Percentiles rank a stretch among this genome's conserved stretches.
These are phyloP conservation scores for Cicer judaicum DNA, from an alignment of 306 rosid genomes.

Conservation along the genomic window DNA sequence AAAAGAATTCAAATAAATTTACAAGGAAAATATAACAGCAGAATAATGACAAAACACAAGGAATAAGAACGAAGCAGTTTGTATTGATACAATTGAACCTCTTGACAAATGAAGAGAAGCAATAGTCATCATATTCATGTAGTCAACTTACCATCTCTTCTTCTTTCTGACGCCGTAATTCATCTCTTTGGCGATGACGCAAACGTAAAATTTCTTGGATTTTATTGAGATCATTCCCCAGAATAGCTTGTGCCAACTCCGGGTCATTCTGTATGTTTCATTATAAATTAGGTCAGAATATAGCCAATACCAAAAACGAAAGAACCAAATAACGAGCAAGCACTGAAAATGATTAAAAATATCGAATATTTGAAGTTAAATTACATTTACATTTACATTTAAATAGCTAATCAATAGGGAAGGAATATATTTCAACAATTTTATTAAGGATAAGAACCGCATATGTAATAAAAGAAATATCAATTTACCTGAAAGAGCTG, in stretches of 20 bases:
- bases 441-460: constrained; percentile 17
- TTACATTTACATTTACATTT: constrained; percentile 25
- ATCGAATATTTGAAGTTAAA: constrained; percentile 33
- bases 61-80: constrained; percentile 27
- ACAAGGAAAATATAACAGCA: constrained; percentile 7
- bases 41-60: not conserved
- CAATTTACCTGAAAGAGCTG: constrained; percentile 78
- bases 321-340: constrained; percentile 34
- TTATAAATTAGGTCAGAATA: constrained; percentile 36
- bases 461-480: constrained; percentile 19
- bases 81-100: constrained; percentile 28
- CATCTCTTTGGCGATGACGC: constrained; percentile 69
- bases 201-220: constrained; percentile 74
- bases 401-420: constrained; percentile 34
- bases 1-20: constrained; percentile 25
- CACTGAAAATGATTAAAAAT: constrained; percentile 7
- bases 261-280: constrained; percentile 73
- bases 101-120: constrained; percentile 36
- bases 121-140: constrained; percentile 9
- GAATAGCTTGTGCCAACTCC: constrained; percentile 85
- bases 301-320: constrained; percentile 4
- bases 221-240: constrained; percentile 75
- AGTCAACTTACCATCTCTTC: constrained; percentile 81
- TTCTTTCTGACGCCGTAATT: constrained; percentile 65
- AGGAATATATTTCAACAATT: constrained; percentile 23